These are phyloP conservation scores for Pulveroboletus sp. DNA, from an alignment of 768 basidiomycete species.

Conservation along the genomic window DNA sequence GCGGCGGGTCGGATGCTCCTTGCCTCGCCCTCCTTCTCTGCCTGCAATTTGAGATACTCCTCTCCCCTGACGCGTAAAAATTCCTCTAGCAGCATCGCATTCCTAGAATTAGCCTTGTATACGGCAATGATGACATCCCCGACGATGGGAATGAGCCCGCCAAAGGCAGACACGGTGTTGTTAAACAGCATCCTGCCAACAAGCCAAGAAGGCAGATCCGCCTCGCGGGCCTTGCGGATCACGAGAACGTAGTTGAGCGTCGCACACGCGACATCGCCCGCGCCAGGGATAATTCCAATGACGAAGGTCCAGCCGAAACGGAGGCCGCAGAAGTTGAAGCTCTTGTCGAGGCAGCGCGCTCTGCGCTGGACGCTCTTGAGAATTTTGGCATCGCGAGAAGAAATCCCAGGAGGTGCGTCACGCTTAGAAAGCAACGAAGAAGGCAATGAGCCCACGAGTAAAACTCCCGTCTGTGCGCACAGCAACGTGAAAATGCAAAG, in stretches of 20 bases:
- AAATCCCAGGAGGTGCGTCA: constrained; percentile 69
- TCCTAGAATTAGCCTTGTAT: constrained; percentile 87
- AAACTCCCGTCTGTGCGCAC: not conserved
- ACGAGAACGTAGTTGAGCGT: constrained; percentile 72
- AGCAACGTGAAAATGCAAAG: not conserved
- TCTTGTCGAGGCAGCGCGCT: constrained; percentile 85
- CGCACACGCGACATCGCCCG: constrained; percentile 62
- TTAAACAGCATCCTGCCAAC: constrained; percentile 70
- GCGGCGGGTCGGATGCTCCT: constrained; percentile 8
- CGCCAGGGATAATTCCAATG: constrained; percentile 68
- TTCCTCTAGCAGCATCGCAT: constrained; percentile 82
- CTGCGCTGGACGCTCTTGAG: constrained; percentile 69
- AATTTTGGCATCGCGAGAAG: constrained; percentile 67
- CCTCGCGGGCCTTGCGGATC: constrained; percentile 66
- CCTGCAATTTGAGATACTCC: constrained; percentile 54
- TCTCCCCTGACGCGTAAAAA: constrained; percentile 75
- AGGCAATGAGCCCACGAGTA: not conserved
- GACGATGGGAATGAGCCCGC: constrained; percentile 65
- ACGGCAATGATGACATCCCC: constrained; percentile 75
- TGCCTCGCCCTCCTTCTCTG: constrained; percentile 28
- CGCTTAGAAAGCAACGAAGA: constrained; percentile 41
- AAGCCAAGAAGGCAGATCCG: constrained; percentile 68
- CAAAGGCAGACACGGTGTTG: constrained; percentile 59
- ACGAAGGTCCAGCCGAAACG: constrained; percentile 86
- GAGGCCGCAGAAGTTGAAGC: constrained; percentile 73